A percentile compares a stretch with the other conserved stretches of the same genome.
Conservation (phyloP, 208 protist genomes). For the Trypanosoma vivax region DNA sequence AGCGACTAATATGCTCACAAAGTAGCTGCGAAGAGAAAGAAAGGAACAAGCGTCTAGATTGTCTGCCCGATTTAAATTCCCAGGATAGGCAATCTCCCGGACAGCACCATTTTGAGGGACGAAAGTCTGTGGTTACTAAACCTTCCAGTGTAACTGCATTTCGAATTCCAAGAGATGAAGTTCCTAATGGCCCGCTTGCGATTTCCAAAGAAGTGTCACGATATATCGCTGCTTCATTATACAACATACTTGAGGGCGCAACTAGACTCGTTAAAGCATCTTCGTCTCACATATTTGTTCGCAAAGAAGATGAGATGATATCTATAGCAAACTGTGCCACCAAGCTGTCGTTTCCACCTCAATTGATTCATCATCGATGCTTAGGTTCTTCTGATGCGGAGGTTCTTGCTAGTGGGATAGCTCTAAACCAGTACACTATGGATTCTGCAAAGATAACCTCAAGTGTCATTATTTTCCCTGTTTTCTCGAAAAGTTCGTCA, state of each 20-base stretch:
- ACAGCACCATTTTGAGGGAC: not conserved
- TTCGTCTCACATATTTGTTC: constrained; percentile 66
- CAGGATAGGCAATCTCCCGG: constrained; percentile 1
- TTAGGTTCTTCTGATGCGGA: constrained; percentile 64
- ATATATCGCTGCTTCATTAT: constrained; percentile 50
- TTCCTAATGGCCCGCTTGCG: constrained; percentile 20
- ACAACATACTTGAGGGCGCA: constrained; percentile 72
- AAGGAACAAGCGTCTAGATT: constrained; percentile 8
- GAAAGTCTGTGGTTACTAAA: constrained; percentile 25
- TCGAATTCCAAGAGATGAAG: constrained; percentile 30
- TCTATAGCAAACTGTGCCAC: constrained; percentile 73
- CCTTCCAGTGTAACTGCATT: constrained; percentile 36
- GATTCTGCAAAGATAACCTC: constrained; percentile 28
- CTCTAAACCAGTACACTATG: constrained; percentile 56
- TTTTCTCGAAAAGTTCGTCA: constrained; percentile 26
- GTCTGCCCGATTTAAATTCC: constrained; percentile 14
- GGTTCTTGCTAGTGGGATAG: constrained; percentile 79
- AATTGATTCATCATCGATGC: constrained; percentile 60
- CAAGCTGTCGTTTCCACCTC: constrained; percentile 69
- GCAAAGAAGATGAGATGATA: constrained; percentile 66
- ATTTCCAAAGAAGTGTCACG: constrained; percentile 69
- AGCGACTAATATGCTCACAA: not conserved
- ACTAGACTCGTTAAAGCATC: constrained; percentile 47
- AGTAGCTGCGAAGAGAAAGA: constrained; percentile 16
- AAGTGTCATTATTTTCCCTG: constrained; percentile 68